Evolutionary conservation across 2,329 filamentous ascomycete genomes (phyloP), one percentile per base, ranked within the genome.

Genomic region (Metarhizium robertsii): DNA sequence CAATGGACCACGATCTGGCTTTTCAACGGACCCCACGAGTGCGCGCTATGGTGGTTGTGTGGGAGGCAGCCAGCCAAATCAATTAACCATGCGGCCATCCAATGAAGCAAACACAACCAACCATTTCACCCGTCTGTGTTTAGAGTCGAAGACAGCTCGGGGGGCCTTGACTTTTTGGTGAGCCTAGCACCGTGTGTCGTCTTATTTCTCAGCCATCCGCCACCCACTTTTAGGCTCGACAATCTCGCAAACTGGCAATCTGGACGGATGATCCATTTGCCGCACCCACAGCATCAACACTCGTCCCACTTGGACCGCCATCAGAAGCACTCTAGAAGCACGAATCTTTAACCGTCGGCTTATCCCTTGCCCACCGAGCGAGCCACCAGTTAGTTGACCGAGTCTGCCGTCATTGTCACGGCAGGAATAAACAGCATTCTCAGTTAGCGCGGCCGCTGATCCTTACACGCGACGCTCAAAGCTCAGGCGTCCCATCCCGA

Each of bases 271-370:
- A 38, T 53, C 52, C 43, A 32, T 42, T 53, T 34, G 50, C 46
- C 50, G 45, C 53, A 53, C 47, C 25, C 52, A 43, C 43, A 18
- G 46, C 34, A 30, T 43, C 20, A 43, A 40, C 45, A 14, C 49
- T 43, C 36, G 50, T 53, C 56, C 56, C 53, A 55, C 50, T 51
- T 50, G 18, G 53, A 45, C 43, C 18, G 42, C 42, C 34, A n/a
- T 52, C 46, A 46, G 56, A 55, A 57, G 53, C 30, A 42, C 54
- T 55, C 53, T 55, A 55, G 53, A 57, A 57, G 56, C 50, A 34
- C 25, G 16, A 30, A 30, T 30, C 25, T 30, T 16, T 16, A 30
- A 14, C 25, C 45, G 45, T 30, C 45, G 20, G 45, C 45, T 48
- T 48, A 48, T 48, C 45, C 45, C 45, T 48, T 48, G 45, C 45